Conservation (phyloP, 352 stramenopile species). For the Aphanomyces euteiches region DNA sequence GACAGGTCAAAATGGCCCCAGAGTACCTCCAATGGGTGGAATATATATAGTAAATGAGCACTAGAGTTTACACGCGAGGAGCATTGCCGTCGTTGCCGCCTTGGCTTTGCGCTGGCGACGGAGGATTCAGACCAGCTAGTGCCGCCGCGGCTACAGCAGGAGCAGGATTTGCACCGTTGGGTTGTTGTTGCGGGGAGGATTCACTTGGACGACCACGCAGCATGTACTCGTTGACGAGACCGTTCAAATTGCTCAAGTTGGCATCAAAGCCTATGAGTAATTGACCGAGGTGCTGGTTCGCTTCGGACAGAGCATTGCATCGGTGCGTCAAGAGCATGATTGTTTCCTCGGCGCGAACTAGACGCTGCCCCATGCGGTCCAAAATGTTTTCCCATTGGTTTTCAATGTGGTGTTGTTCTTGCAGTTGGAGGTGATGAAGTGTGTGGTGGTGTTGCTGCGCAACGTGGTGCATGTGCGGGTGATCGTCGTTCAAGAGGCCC, state of each 20-base stretch:
- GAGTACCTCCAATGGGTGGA: neutral
- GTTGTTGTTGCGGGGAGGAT: neutral
- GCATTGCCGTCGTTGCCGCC: neutral
- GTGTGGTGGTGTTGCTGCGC: neutral
- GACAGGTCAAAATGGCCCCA: neutral
- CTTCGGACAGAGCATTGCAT: constrained; percentile 9
- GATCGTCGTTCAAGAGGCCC: neutral
- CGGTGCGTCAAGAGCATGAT: constrained; percentile 14
- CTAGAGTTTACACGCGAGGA: neutral
- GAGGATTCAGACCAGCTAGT: neutral
- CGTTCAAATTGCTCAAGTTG: constrained; percentile 19
- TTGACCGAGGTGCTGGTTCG: constrained; percentile 11
- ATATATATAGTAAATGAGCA: constrained; percentile 2
- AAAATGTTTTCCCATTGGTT: neutral
- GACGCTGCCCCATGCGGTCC: constrained; percentile 7
- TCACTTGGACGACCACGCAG: neutral
- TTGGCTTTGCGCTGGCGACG: neutral
- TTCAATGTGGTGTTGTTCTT: neutral
- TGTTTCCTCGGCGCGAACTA: constrained; percentile 13
- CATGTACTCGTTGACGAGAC: constrained; percentile 1
- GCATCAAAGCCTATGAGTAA: neutral
- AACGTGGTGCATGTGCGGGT: neutral
- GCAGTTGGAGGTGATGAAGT: neutral
- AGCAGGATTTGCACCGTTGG: neutral
- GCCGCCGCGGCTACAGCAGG: no score